phyloP scores from a whole-genome alignment of 495 filamentous ascomycete genomes.

The Xylaria palmicola region DNA sequence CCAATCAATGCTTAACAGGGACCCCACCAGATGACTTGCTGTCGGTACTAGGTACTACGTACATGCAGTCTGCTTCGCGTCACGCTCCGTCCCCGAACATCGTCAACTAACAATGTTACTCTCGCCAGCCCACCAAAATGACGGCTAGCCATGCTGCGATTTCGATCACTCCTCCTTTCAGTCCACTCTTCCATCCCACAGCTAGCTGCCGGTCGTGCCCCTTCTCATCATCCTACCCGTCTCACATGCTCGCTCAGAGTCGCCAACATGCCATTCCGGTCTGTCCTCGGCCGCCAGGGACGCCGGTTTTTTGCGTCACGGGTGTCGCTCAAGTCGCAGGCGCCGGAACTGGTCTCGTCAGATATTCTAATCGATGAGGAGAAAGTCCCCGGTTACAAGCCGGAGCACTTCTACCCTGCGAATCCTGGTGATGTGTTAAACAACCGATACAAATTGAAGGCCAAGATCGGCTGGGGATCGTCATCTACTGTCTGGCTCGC shows the following conservation, averaged over 20 bases:
- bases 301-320: background rate
- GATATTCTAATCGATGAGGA: constrained; percentile 15
- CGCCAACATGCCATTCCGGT: background rate
- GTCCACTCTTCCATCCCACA: background rate
- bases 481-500: constrained; percentile 32
- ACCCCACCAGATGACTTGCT: too few relatives aligned
- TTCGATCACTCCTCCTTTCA: background rate
- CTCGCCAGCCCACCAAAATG: background rate
- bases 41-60: too few relatives aligned
- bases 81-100: constrained; percentile 20
- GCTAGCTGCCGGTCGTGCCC: background rate
- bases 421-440: constrained; percentile 43
- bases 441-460: constrained; percentile 39
- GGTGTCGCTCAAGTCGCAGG: constrained; percentile 41
- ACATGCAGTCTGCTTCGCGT: constrained; percentile 36
- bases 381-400: constrained; percentile 29
- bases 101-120: background rate
- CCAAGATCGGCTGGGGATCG: constrained; percentile 46
- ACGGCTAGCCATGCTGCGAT: background rate
- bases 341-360: constrained; percentile 12
- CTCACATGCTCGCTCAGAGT: background rate
- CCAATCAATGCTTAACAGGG: too few relatives aligned
- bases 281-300: background rate
- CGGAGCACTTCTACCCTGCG: constrained; percentile 44
- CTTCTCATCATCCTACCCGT: background rate